A percentile compares a stretch with the other conserved stretches of the same genome.
phyloP scores from a whole-genome alignment of 305 asterid genomes.

The Striga hermonthica region DNA sequence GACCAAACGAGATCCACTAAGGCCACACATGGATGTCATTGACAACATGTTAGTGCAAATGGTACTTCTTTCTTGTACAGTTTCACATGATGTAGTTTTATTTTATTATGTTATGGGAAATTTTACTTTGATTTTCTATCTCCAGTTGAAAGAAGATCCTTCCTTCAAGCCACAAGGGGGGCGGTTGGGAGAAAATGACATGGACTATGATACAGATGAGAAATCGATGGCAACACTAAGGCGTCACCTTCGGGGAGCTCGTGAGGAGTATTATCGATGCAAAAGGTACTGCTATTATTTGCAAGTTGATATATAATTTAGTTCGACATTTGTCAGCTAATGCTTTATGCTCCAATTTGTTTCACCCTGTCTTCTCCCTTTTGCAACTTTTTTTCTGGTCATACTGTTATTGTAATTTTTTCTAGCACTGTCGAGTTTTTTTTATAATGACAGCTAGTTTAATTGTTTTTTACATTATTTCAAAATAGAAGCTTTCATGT shows the following conservation, averaged over 20 bases:
- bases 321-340: conserved; percentile 15
- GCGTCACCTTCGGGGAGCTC: conserved; percentile 89
- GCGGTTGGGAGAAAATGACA: conserved; percentile 89
- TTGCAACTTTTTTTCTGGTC: conserved; percentile 1
- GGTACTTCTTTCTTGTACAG: conserved; percentile 48
- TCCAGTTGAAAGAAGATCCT: conserved; percentile 84
- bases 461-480: not conserved
- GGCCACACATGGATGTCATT: conserved; percentile 87
- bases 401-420: conserved; percentile 1
- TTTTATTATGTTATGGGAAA: conserved; percentile 19
- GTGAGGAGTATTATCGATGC: conserved; percentile 92
- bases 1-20: conserved; percentile 94
- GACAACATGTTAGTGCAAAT: conserved; percentile 87
- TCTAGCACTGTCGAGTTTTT: conserved; percentile 17
- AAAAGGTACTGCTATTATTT: conserved; percentile 59
- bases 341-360: conserved; percentile 19
- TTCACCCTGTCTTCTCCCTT: conserved; percentile 10
- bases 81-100: conserved; percentile 25
- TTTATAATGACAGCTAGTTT: not conserved
- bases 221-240: conserved; percentile 98
- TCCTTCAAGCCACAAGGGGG: conserved; percentile 99
- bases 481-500: conserved; percentile 17
- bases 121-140: conserved; percentile 33
- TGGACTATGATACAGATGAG: conserved; percentile 98
- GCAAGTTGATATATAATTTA: conserved; percentile 23